These are phyloP conservation scores for Wickerhamomyces strasburgensis DNA, from an alignment of 805 yeast species.

Conservation along the genomic window DNA sequence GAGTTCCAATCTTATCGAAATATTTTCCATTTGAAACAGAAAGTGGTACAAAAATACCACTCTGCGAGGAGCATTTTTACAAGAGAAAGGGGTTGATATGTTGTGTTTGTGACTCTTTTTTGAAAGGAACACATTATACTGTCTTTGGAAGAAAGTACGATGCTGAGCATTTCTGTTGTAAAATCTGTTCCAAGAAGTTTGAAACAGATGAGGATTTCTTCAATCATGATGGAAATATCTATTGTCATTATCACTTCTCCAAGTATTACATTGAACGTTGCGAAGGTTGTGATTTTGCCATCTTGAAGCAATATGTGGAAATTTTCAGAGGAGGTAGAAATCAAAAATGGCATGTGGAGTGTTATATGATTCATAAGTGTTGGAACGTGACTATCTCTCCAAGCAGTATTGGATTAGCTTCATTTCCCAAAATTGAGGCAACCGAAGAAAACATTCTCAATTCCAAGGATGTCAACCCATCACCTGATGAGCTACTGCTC, in stretches of 20 bases:
- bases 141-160: constrained; percentile 91
- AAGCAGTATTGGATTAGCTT: constrained; percentile 46
- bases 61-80: constrained; percentile 93
- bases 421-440: constrained; percentile 26
- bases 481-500: constrained; percentile 44
- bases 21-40: constrained; percentile 75
- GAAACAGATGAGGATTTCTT: constrained; percentile 89
- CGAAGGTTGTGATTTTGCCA: constrained; percentile 89
- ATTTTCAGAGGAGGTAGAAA: constrained; percentile 84
- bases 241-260: constrained; percentile 92
- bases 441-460: constrained; percentile 21
- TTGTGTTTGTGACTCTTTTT: constrained; percentile 74
- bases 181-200: constrained; percentile 78
- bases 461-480: constrained; percentile 29
- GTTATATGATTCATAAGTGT: constrained; percentile 94
- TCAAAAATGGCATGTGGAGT: constrained; percentile 99
- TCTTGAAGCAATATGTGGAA: constrained; percentile 91
- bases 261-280: constrained; percentile 80
- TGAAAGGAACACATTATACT: constrained; percentile 89
- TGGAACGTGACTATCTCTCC: constrained; percentile 85
- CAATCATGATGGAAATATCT: constrained; percentile 77
- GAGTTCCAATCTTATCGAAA: constrained; percentile 72
- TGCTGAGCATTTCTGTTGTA: constrained; percentile 91
- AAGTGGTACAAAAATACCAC: constrained; percentile 43
- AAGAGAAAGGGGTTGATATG: constrained; percentile 82